These are phyloP conservation scores for Pyrrhoderma noxium DNA, from an alignment of 1,284 basidiomycete genomes.

Conservation along the genomic window DNA sequence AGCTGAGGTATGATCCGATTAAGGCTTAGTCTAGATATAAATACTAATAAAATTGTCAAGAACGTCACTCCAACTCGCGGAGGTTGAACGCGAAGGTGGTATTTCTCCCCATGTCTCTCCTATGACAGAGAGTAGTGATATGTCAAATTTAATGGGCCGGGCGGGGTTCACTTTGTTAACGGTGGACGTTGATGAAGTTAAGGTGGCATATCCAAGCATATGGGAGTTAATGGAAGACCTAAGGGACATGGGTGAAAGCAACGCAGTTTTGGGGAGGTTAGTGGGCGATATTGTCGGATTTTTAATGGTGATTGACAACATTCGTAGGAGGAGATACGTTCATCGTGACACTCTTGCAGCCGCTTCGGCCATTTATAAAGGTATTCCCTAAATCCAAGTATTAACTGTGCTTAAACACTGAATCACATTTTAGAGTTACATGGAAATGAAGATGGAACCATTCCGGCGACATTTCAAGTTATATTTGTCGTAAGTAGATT, in stretches of 20 bases:
- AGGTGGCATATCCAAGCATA: slow-evolving; percentile 89
- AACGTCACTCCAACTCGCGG: slow-evolving; percentile 87
- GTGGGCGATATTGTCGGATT: slow-evolving; percentile 19
- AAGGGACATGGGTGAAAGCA: slow-evolving; percentile 93
- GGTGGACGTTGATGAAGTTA: slow-evolving; percentile 92
- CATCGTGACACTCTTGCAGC: slow-evolving; percentile 86
- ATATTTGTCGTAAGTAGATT: slow-evolving; percentile 75
- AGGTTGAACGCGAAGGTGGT: slow-evolving; percentile 91
- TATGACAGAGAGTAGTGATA: slow-evolving; percentile 92
- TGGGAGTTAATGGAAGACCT: slow-evolving; percentile 95
- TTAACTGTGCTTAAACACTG: slow-evolving; percentile 1
- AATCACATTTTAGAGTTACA: slow-evolving; percentile 77
- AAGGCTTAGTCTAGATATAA: not conserved
- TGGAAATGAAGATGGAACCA: slow-evolving; percentile 72
- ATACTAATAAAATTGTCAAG: slow-evolving; percentile 25
- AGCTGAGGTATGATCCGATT: slow-evolving; percentile 56
- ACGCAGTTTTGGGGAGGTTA: slow-evolving; percentile 80
- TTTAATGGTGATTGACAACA: not conserved
- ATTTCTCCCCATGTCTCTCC: slow-evolving; percentile 93
- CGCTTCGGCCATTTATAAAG: slow-evolving; percentile 90
- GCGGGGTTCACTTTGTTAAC: slow-evolving; percentile 94
- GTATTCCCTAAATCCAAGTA: slow-evolving; percentile 31
- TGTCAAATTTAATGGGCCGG: slow-evolving; percentile 85
- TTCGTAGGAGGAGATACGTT: slow-evolving; percentile 55
- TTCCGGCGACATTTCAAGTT: slow-evolving; percentile 94